These are phyloP conservation scores for Aspergillus fructus DNA, from an alignment of 2,329 filamentous ascomycete species.

Conservation along the genomic window DNA sequence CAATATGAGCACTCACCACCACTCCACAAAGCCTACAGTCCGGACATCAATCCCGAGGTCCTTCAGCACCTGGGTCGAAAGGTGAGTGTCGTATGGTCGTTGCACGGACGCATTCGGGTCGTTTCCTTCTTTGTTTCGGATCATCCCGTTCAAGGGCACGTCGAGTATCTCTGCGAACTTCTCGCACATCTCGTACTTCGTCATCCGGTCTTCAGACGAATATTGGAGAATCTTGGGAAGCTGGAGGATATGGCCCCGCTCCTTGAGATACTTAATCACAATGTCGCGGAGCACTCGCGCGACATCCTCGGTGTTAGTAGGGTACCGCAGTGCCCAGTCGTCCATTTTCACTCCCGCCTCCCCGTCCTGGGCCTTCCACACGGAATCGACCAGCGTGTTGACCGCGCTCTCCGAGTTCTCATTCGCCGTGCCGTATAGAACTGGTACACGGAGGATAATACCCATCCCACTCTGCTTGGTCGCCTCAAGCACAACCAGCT, in stretches of 20 bases:
- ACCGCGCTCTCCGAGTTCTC: slow-evolving; percentile 74
- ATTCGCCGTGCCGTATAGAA: slow-evolving; percentile 78
- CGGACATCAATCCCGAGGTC: slow-evolving; percentile 72
- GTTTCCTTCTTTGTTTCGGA: slow-evolving; percentile 66
- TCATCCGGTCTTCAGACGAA: slow-evolving; percentile 80
- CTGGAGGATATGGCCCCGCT: slow-evolving; percentile 47
- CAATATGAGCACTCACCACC: slow-evolving; percentile 61
- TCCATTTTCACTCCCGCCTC: slow-evolving; percentile 72
- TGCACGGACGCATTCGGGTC: slow-evolving; percentile 70
- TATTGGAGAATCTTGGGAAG: slow-evolving; percentile 78
- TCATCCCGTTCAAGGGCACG: slow-evolving; percentile 66
- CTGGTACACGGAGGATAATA: slow-evolving; percentile 75
- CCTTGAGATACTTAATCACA: slow-evolving; percentile 64
- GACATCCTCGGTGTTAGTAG: slow-evolving; percentile 86
- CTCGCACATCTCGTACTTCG: slow-evolving; percentile 86
- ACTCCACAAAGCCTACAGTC: slow-evolving; percentile 72
- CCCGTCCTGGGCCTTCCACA: slow-evolving; percentile 70
- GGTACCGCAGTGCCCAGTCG: slow-evolving; percentile 80
- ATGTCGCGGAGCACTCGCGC: slow-evolving; percentile 75
- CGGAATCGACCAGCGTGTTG: slow-evolving; percentile 73
- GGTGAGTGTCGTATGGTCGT: slow-evolving; percentile 83
- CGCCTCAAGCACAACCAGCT: slow-evolving; percentile 66
- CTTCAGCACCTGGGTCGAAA: slow-evolving; percentile 72
- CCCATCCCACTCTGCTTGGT: slow-evolving; percentile 56
- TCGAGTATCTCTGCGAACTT: slow-evolving; percentile 77